Conservation (phyloP, 805 yeast genomes). For the Starmerella vitae region DNA sequence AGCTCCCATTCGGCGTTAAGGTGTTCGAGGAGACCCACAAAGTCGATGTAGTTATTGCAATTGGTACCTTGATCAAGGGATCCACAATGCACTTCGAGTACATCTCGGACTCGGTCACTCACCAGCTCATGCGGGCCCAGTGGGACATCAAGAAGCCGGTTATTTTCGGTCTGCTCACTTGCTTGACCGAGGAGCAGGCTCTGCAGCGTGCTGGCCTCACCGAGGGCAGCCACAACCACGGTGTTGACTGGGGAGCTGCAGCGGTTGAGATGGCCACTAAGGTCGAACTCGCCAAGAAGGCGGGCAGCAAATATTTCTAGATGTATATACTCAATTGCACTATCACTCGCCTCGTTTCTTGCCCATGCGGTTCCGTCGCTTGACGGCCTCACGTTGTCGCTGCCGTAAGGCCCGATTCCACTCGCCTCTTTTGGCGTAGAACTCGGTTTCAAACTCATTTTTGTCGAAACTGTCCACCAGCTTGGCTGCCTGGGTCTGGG, state of each 20-base stretch:
- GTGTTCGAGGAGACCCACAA: conserved; percentile 20
- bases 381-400: conserved; percentile 50
- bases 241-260: conserved; percentile 97
- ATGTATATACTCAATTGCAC: background rate
- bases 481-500: conserved; percentile 69
- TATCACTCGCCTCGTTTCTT: conserved; percentile 12
- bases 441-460: conserved; percentile 54
- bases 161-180: conserved; percentile 85
- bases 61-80: conserved; percentile 91
- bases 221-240: conserved; percentile 72
- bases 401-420: conserved; percentile 63
- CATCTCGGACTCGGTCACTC: conserved; percentile 80
- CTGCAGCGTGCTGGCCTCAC: conserved; percentile 76
- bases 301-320: conserved; percentile 2
- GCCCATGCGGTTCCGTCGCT: conserved; percentile 12
- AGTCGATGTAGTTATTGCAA: conserved; percentile 79
- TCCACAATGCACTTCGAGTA: conserved; percentile 97
- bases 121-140: conserved; percentile 73
- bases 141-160: conserved; percentile 60
- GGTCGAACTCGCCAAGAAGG: conserved; percentile 5
- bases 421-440: conserved; percentile 73
- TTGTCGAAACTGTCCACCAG: conserved; percentile 30
- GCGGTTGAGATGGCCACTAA: conserved; percentile 81
- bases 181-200: conserved; percentile 90
- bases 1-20: conserved; percentile 72